Base-by-base conservation (phyloP, 352 stramenopile species). In the Thalassiosira mediterranea region DNA sequence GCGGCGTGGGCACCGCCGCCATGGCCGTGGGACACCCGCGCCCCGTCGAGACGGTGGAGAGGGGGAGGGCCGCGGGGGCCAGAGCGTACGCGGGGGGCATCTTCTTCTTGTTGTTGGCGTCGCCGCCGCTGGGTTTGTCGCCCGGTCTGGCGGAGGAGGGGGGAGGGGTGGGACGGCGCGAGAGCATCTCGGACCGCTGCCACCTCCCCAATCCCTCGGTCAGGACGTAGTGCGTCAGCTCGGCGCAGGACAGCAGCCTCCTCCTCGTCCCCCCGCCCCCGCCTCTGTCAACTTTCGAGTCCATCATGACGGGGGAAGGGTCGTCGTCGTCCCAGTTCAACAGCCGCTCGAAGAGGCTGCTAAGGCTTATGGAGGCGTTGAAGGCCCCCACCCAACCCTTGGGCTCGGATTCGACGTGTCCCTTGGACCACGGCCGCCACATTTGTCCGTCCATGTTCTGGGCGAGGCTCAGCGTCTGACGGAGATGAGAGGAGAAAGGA, bases 301-400 rank as follows among this genome's bases (percentile, higher is more conserved):
- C n/a, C n/a, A 4, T 42, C 21, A 66, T 29, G 38, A 78, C n/a
- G 64, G 68, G 31, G 3, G 72, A 88, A 64, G 77, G 53, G 72
- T 84, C 72, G 25, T 71, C 53, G 63, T 87, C 86, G 17, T 94
- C 76, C 87, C 88, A 95, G 38, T 80, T 89, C 15, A 95, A 54
- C 15, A 95, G 40, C 21, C 88, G 67, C 62, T 96, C 92, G 73
- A 94, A 96, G 0, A 95, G 57, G 72, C 79, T 89, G 37, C 78
- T 81, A 13, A 96, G 56, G 51, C 80, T 91, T 48, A 96, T 95
- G 51, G 83, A 88, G 10, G 87, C 77, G 72, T 96, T 96, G 69
- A 96, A 96, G 10, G 93, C 89, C 51, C 81, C 81, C 21, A 95
- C 91, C 93, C 93, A 96, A 1, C 82, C 85, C 53, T 85, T 69